Conservation (phyloP, 352 stramenopile genomes). For the Phytophthora uliginosa region DNA sequence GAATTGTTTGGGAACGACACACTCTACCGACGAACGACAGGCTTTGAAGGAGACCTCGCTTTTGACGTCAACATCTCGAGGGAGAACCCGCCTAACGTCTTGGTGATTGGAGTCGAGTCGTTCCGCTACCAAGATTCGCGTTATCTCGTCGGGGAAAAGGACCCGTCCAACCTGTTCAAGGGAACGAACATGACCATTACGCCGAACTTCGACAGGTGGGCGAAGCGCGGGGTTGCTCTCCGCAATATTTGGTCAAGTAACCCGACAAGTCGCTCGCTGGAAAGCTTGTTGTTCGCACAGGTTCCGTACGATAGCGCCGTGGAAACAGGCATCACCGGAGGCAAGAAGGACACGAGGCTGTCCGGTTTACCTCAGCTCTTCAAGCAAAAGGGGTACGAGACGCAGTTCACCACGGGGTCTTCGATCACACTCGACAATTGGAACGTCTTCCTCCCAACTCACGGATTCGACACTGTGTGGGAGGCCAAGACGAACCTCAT, state of each 20-base stretch:
- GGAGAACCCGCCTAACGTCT: constrained; percentile 51
- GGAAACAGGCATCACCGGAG: constrained; percentile 49
- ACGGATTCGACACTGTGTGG: constrained; percentile 59
- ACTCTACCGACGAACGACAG: constrained; percentile 35
- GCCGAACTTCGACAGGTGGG: constrained; percentile 60
- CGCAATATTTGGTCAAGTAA: constrained; percentile 69
- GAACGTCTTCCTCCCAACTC: constrained; percentile 58
- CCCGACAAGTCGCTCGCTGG: constrained; percentile 65
- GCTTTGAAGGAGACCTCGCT: constrained; percentile 50
- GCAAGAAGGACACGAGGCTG: constrained; percentile 42
- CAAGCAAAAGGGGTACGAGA: constrained; percentile 61
- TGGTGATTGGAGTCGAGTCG: constrained; percentile 65
- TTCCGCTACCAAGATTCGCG: constrained; percentile 63
- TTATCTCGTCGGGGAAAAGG: constrained; percentile 55
- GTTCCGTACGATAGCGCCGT: constrained; percentile 63
- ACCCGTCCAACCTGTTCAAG: constrained; percentile 48
- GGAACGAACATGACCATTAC: constrained; percentile 44
- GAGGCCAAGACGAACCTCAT: constrained; percentile 42
- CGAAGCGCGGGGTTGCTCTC: constrained; percentile 58
- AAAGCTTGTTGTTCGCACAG: constrained; percentile 68
- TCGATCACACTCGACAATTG: constrained; percentile 50
- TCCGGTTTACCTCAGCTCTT: constrained; percentile 65
- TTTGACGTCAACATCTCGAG: constrained; percentile 52
- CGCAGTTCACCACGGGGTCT: constrained; percentile 61
- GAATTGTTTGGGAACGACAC: constrained; percentile 25